Percentiles rank a stretch among this genome's conserved stretches.
phyloP scores from a whole-genome alignment of 106 monocot genomes.

The Chionographis japonica region DNA sequence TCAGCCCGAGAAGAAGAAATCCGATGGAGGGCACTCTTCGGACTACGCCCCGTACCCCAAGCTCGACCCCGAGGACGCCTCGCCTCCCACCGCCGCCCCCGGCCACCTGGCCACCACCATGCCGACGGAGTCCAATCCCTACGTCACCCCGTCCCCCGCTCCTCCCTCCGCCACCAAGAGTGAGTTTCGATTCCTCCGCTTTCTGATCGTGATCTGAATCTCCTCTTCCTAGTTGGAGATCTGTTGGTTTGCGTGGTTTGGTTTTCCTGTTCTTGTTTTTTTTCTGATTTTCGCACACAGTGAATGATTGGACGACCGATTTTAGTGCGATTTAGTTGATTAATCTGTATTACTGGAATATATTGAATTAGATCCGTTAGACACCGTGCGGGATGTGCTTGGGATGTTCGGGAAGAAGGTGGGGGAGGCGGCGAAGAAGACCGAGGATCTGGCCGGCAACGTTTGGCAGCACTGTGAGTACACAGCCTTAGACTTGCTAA shows the following conservation, averaged over 20 bases:
- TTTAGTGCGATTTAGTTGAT: neutral
- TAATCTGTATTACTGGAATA: neutral
- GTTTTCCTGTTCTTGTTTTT: neutral
- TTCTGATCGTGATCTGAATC: neutral
- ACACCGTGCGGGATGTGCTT: constrained; percentile 34
- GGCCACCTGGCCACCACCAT: constrained; percentile 5
- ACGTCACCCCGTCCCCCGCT: constrained; percentile 5
- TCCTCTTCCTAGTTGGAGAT: no score
- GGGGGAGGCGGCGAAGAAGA: constrained; percentile 31
- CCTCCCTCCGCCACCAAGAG: constrained; percentile 19
- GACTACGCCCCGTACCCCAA: constrained; percentile 19
- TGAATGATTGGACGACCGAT: neutral
- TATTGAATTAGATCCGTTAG: constrained; percentile 28
- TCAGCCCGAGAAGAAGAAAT: constrained; percentile 5
- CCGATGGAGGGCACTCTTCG: constrained; percentile 5
- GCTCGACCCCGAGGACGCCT: constrained; percentile 15
- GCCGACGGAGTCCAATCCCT: constrained; percentile 21
- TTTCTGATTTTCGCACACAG: neutral
- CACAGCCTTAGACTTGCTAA: neutral
- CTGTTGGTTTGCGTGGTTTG: no score
- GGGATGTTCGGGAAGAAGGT: constrained; percentile 46
- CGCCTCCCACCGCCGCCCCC: constrained; percentile 6
- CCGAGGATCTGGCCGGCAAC: constrained; percentile 41
- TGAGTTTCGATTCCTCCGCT: constrained; percentile 1
- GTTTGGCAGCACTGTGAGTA: constrained; percentile 64